Percentiles rank a stretch among this genome's conserved stretches.
phyloP scores from a whole-genome alignment of 176 grass and related monocot species.

The Melocanna baccifera region DNA sequence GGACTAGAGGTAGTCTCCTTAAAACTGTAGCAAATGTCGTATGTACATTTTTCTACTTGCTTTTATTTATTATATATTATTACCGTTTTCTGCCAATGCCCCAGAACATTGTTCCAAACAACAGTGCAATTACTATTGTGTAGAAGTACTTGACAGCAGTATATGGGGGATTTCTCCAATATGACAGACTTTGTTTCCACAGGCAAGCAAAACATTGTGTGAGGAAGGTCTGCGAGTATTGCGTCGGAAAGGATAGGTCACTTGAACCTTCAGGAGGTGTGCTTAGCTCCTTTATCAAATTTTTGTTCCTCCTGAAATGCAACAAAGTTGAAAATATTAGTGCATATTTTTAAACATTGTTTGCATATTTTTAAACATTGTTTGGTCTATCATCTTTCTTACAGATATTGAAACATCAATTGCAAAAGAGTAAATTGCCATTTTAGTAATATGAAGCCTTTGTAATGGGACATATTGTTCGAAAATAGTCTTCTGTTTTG shows the following conservation, averaged over 20 bases:
- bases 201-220: conserved; percentile 76
- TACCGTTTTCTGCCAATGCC: no score
- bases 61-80: no score
- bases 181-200: conserved; percentile 83
- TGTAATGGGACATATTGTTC: not conserved
- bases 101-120: conserved; percentile 65
- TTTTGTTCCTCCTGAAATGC: conserved; percentile 56
- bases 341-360: conserved; percentile 8
- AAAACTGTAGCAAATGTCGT: no score
- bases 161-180: conserved; percentile 95
- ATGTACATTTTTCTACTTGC: no score
- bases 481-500: not conserved
- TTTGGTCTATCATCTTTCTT: not conserved
- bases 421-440: not conserved
- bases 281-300: conserved; percentile 65
- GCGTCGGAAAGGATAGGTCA: conserved; percentile 64
- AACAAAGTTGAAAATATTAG: not conserved
- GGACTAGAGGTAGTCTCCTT: no score
- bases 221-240: conserved; percentile 64
- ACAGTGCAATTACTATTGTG: conserved; percentile 59
- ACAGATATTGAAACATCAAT: not conserved
- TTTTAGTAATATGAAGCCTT: not conserved
- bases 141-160: conserved; percentile 80
- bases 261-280: conserved; percentile 56
- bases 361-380: conserved; percentile 4